Base-by-base conservation (phyloP, 352 stramenopile genomes). In the Phytophthora pluvialis region DNA sequence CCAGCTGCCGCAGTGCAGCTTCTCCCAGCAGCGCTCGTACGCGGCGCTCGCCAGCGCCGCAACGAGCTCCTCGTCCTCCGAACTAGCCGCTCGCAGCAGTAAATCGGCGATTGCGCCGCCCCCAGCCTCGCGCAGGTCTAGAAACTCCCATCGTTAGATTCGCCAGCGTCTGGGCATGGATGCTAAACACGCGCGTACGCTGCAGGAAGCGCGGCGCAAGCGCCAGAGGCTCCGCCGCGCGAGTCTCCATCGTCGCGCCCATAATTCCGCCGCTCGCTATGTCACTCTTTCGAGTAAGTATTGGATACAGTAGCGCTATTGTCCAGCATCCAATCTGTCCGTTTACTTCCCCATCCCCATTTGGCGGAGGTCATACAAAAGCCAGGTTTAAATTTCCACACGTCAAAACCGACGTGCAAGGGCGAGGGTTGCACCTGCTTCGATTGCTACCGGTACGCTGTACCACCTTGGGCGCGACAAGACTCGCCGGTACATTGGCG, bases 1-100 rank as follows among this genome's bases (percentile, higher is more conserved):
- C 86, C 86, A 95, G 57, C 64, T 80, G 4, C 81, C 86, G 42
- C 79, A 87, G 67, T 95, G 86, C 44, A 95, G 60, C 10, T 76
- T 73, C 60, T 95, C 84, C 84, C 84, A 95, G 52, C 76, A 77
- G 29, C 80, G 80, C 26, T 83, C 76, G 67, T 90, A 89, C 5
- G 75, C 81, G 6, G 76, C 72, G 0, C 45, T 52, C 3, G 70
- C 66, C 11, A 78, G 45, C 26, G 42, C 43, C 21, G 59, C 44
- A 21, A 63, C 48, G 36, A 58, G 18, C 13, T 53, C n/a, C 9
- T 49, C 18, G 4, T 55, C 32, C 7, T 57, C 16, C 0, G 55
- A 58, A 16, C 48, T 46, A n/a, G 44, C 47, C 5, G 80, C 70
- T 26, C 67, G 65, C 10, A 56, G 56, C 40, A 93, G 67, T 44